Evolutionary conservation across 768 basidiomycete genomes (phyloP).

Genomic region (Pleurotus platypus): DNA sequence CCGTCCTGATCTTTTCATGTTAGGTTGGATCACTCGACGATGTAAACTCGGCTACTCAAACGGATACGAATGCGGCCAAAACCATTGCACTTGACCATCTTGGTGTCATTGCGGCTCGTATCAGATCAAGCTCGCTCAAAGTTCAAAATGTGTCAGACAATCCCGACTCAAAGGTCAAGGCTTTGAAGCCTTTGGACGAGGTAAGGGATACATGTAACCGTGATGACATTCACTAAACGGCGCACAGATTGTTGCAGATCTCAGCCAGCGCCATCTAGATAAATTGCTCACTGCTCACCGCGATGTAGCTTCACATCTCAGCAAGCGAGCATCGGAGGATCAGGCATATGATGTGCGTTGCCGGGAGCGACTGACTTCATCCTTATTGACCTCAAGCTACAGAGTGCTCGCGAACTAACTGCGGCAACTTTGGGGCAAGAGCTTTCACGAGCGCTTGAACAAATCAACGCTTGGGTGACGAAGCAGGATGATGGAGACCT

Average conservation of each 20-base stretch:
- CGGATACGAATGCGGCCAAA: conserved; percentile 83
- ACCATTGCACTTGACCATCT: conserved; percentile 90
- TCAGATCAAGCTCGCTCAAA: conserved; percentile 57
- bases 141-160: conserved; percentile 31
- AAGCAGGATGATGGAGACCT: conserved; percentile 43
- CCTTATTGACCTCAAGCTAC: conserved; percentile 6
- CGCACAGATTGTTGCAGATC: conserved; percentile 47
- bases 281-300: conserved; percentile 59
- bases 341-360: conserved; percentile 73
- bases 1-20: not conserved
- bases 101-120: conserved; percentile 84
- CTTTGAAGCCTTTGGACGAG: conserved; percentile 67
- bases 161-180: conserved; percentile 26
- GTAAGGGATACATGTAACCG: conserved; percentile 29
- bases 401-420: conserved; percentile 85
- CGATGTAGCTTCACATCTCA: conserved; percentile 63
- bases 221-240: not conserved
- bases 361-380: not conserved
- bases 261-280: conserved; percentile 50
- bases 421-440: conserved; percentile 82
- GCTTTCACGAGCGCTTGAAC: conserved; percentile 64
- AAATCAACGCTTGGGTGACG: conserved; percentile 48
- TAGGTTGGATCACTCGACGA: conserved; percentile 85
- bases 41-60: conserved; percentile 58
- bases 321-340: conserved; percentile 71